Conservation (phyloP, 2,329 filamentous ascomycete species). For the Paramyrothecium roridum region DNA sequence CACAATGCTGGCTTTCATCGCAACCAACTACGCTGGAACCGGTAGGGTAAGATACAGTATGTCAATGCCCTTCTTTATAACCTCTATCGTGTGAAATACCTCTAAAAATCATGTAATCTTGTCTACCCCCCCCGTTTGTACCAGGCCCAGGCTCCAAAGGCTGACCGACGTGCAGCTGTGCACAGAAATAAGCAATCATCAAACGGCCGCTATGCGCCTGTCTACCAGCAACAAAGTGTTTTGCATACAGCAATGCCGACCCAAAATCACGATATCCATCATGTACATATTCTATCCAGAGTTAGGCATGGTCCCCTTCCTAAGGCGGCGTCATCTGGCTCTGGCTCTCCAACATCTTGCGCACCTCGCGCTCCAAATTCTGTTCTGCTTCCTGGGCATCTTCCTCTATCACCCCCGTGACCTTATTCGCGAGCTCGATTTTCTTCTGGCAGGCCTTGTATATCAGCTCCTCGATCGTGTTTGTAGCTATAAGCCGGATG, state of each 20-base stretch:
- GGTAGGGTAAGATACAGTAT: too few relatives aligned
- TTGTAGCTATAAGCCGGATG: constrained; percentile 73
- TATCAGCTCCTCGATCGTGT: constrained; percentile 91
- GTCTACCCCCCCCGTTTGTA: neutral
- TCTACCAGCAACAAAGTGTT: too few relatives aligned
- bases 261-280: neutral
- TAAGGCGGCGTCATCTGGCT: constrained; percentile 36
- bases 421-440: constrained; percentile 73
- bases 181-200: too few relatives aligned
- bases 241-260: neutral
- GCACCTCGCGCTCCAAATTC: constrained; percentile 41
- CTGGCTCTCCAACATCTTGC: constrained; percentile 37
- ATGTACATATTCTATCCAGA: neutral
- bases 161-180: too few relatives aligned
- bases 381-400: constrained; percentile 22
- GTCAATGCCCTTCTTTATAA: neutral
- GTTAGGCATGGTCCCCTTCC: constrained; percentile 8
- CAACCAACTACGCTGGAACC: too few relatives aligned
- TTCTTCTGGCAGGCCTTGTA: constrained; percentile 90
- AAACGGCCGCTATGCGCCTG: too few relatives aligned
- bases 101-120: neutral
- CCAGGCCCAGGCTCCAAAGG: too few relatives aligned
- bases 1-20: too few relatives aligned
- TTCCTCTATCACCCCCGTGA: constrained; percentile 39
- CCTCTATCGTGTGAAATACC: neutral